These are phyloP conservation scores for Bathelium albidoporum DNA, from an alignment of 495 filamentous ascomycete species.

Conservation along the genomic window DNA sequence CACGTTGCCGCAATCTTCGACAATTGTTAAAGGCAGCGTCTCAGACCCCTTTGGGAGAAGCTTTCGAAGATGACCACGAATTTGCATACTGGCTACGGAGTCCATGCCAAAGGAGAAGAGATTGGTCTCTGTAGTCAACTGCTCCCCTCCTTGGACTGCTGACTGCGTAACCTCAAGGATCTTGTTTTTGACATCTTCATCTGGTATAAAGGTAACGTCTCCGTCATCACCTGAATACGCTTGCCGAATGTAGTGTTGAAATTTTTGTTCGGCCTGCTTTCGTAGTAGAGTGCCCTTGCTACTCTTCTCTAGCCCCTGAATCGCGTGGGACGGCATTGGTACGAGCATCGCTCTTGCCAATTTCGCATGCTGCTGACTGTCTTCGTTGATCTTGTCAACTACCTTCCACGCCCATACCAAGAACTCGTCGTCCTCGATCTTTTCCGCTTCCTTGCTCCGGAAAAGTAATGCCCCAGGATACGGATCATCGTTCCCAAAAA, in stretches of 20 bases:
- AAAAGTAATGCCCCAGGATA: constrained; percentile 40
- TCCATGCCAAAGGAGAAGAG: constrained; percentile 48
- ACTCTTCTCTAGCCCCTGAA: constrained; percentile 35
- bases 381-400: constrained; percentile 33
- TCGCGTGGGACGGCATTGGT: constrained; percentile 23
- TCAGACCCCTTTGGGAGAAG: constrained; percentile 33
- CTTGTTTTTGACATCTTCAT: constrained; percentile 24
- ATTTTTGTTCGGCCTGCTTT: constrained; percentile 32
- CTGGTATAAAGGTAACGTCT: constrained; percentile 7
- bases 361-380: constrained; percentile 34
- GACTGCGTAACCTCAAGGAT: constrained; percentile 24
- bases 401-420: constrained; percentile 29
- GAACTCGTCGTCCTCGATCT: constrained; percentile 22
- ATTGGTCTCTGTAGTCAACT: constrained; percentile 31
- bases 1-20: constrained; percentile 43
- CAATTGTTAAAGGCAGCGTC: constrained; percentile 31
- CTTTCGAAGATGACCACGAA: constrained; percentile 36
- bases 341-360: constrained; percentile 39
- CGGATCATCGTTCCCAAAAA: constrained; percentile 39
- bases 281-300: constrained; percentile 47
- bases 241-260: constrained; percentile 30
- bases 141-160: constrained; percentile 19
- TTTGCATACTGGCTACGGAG: constrained; percentile 42
- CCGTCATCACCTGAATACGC: constrained; percentile 25
- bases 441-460: constrained; percentile 1